Base-by-base conservation (phyloP, 1,284 basidiomycete species). In the Caloboletus firmus region DNA sequence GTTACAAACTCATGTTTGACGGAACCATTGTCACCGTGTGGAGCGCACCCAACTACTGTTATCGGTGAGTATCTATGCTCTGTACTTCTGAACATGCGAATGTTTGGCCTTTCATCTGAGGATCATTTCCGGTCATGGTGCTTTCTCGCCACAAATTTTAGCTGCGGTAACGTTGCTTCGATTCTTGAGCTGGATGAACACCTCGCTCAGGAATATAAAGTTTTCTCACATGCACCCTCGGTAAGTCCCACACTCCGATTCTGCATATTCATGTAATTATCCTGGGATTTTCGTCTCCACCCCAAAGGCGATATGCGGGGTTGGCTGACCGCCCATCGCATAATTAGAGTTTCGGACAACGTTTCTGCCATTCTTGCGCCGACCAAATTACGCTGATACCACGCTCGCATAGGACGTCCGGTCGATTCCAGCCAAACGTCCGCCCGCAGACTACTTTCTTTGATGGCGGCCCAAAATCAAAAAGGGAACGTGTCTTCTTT, bases 1-100 rank as follows among this genome's bases (percentile, higher is more conserved):
- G 96, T 5, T 98, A 92, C 77, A 98, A 98, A 74, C 81, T 96
- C 70, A 98, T 98, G 95, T 98, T 98, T 64, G 95, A 98, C 70
- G 80, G 85, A 56, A 89, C 87, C 36, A 96, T 99, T 62, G 97
- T 99, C 11, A 99, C 97, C 2, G 95, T 99, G 20, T 99, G 96
- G 95, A 95, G 91, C 65, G 97, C 95, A 1, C 96, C 95, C 4
- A 99, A 98, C 72, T 99, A 99, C 70, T 99, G 96, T 73, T 98
- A 99, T 73, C 79, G 94, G 88, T 95, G 59, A 49, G 66, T 69
- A 20, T 49, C 35, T 24, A n/a, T 39, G 5, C 24, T 40, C 40
- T 32, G 46, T 48, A 51, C 50, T 54, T 61, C 50, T 43, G 46
- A 47, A 52, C 62, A 62, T 39, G 56, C 51, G 66, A 57, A 45